Evolutionary conservation across 139 green algal species (phyloP).

Genomic region (Picochlorum sp.): DNA sequence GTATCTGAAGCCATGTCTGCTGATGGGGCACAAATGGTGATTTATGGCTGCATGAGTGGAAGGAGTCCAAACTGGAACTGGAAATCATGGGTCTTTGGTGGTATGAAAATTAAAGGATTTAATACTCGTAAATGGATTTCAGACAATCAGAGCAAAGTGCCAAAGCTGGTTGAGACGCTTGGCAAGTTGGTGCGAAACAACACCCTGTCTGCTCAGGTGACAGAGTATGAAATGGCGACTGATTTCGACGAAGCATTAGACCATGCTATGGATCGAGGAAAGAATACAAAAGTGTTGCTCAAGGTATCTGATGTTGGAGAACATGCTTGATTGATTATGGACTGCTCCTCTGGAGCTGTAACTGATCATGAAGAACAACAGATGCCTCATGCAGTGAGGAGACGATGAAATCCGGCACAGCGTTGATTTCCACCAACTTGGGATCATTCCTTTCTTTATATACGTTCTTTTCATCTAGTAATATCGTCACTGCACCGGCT

Average conservation of each 20-base stretch:
- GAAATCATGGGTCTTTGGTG: conserved; percentile 66
- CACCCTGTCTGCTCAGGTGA: conserved; percentile 59
- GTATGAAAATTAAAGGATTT: conserved; percentile 29
- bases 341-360: conserved; percentile 19
- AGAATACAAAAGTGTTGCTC: conserved; percentile 64
- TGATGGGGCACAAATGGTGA: conserved; percentile 52
- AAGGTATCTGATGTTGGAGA: conserved; percentile 26
- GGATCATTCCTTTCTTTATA: conserved; percentile 4
- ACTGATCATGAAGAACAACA: conserved; percentile 31
- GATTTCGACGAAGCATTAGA: conserved; percentile 74
- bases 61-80: conserved; percentile 52
- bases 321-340: conserved; percentile 12
- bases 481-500: conserved; percentile 59
- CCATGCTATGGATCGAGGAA: conserved; percentile 52
- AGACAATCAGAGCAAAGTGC: conserved; percentile 45
- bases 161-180: conserved; percentile 48
- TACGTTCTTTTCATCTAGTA: conserved; percentile 45
- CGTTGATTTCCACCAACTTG: conserved; percentile 36
- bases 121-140: conserved; percentile 49
- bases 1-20: conserved; percentile 57
- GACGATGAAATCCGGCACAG: conserved; percentile 43
- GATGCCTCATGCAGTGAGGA: conserved; percentile 36
- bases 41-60: conserved; percentile 73
- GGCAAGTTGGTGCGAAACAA: conserved; percentile 63
- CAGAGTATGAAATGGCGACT: conserved; percentile 66